Percentiles rank a stretch among this genome's conserved stretches.
phyloP scores from a whole-genome alignment of 352 stramenopile genomes.

The Thalassiosira allenii region DNA sequence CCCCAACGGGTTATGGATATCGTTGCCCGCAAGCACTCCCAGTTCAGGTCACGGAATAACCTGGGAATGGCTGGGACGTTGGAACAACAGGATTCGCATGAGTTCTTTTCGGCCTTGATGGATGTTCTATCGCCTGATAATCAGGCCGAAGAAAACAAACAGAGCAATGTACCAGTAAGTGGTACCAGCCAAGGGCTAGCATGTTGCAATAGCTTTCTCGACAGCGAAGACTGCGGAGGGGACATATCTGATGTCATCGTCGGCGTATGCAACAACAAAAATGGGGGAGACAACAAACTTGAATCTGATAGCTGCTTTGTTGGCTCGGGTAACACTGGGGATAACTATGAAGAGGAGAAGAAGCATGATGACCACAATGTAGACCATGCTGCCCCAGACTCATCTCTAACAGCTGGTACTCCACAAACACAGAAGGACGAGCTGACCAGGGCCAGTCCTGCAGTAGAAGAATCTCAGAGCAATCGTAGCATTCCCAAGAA shows the following conservation, averaged over 20 bases:
- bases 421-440: constrained; percentile 8
- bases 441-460: not conserved
- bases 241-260: not conserved
- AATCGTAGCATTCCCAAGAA: constrained; percentile 37
- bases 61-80: constrained; percentile 29
- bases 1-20: constrained; percentile 51
- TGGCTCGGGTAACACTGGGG: not conserved
- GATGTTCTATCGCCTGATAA: constrained; percentile 54
- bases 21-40: constrained; percentile 54
- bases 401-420: too few species aligned
- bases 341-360: constrained; percentile 48
- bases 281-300: not conserved
- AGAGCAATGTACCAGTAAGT: not conserved
- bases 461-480: not conserved
- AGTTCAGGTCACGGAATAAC: constrained; percentile 61
- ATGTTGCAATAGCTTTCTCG: constrained; percentile 12
- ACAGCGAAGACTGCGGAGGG: not conserved
- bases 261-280: too few species aligned
- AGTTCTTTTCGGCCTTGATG: constrained; percentile 80
- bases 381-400: not conserved
- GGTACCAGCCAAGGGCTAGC: not conserved
- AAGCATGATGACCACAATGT: constrained; percentile 49
- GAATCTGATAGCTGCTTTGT: not conserved
- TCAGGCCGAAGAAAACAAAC: not conserved
- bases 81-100: constrained; percentile 84